Evolutionary conservation across 2,329 filamentous ascomycete genomes (phyloP).

Genomic region (Acrocalymma vagum): DNA sequence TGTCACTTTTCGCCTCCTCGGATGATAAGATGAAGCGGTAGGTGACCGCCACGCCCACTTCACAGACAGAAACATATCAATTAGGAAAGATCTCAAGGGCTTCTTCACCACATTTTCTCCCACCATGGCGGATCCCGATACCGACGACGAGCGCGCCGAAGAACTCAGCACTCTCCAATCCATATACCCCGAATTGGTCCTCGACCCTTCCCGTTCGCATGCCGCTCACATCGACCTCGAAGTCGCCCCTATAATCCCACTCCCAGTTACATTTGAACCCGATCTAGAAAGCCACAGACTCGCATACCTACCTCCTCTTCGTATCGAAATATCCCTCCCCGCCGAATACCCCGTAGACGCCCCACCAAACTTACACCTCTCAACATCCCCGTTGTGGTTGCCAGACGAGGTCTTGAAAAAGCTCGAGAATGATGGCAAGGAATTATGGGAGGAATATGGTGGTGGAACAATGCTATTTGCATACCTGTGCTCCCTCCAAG

Average conservation of each 20-base stretch:
- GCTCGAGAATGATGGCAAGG: conserved; percentile 57
- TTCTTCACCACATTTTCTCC: neutral
- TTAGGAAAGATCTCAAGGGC: no score
- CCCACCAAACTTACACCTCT: conserved; percentile 60
- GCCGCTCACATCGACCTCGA: conserved; percentile 63
- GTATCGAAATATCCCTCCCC: conserved; percentile 62
- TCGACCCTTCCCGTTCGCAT: conserved; percentile 53
- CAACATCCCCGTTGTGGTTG: conserved; percentile 63
- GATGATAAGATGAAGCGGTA: no score
- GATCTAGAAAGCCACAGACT: conserved; percentile 54
- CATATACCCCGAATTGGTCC: conserved; percentile 68
- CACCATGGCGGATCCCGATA: conserved; percentile 35
- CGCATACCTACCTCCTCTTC: conserved; percentile 65
- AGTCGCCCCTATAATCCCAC: conserved; percentile 62
- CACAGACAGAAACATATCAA: no score
- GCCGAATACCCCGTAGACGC: conserved; percentile 63
- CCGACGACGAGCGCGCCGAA: conserved; percentile 66
- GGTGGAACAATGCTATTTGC: conserved; percentile 64
- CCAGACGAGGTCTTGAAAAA: conserved; percentile 52
- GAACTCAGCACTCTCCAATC: conserved; percentile 68
- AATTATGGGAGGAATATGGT: conserved; percentile 69
- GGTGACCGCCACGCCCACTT: no score
- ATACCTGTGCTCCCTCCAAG: conserved; percentile 68
- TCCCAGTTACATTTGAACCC: conserved; percentile 44
- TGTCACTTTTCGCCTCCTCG: neutral